Evolutionary conservation across 768 basidiomycete genomes (phyloP), one percentile per base, ranked within the genome.

Genomic region (Suillus sp.): DNA sequence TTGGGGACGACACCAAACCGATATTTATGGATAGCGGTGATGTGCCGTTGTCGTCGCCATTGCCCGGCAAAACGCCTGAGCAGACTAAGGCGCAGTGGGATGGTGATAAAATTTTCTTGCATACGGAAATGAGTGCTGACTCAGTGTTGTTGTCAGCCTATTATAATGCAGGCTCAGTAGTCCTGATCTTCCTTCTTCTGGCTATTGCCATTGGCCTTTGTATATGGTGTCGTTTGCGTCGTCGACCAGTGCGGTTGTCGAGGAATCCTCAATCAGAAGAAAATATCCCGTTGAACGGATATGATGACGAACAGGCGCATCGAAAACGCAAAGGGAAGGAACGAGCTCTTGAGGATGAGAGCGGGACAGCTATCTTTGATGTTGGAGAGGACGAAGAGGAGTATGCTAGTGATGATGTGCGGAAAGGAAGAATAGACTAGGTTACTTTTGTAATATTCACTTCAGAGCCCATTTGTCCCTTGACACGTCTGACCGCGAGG

Each of bases 71-170:
- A 74, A 86, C 88, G 5, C 85, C 91, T 0, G 84, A 92, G 72
- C 87, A 93, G 69, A 87, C 89, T 61, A 88, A 91, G 70, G 91
- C 93, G 3, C 91, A 90, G 81, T 96, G 95, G 95, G 92, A 95
- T 78, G 92, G 93, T 93, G 66, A 62, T 82, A 8, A 6, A 38
- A 55, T 37, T 50, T 61, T 35, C 57, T 42, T 60, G 34, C 43
- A 27, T 38, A 30, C 51, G 8, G 47, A 51, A 53, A 38, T 20
- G 6, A 62, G 18, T 57, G 38, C 48, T 57, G 59, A 38, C 54
- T 60, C 53, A 62, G 65, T 25, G 60, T 40, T 22, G n/a, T 60
- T 35, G 9, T 47, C 60, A 94, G 95, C 93, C n/a, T 96, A 95
- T 74, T 97, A 96, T 74, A 96, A 96, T 64, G 91, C 93, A 38